These are phyloP conservation scores for Malus hybrid DNA, from an alignment of 331 rosid species.

Conservation along the genomic window DNA sequence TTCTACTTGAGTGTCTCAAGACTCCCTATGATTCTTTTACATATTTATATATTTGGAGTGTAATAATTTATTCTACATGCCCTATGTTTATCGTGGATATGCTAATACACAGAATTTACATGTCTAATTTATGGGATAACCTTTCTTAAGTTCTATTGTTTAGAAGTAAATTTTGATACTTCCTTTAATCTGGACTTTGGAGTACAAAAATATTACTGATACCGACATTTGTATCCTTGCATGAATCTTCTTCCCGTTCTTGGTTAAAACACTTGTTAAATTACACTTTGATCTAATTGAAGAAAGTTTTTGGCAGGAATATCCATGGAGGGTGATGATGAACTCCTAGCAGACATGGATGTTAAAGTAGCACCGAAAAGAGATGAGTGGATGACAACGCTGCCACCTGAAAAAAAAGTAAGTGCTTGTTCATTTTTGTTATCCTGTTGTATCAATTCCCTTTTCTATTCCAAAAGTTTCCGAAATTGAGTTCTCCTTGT, in stretches of 20 bases:
- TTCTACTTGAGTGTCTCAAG: too few species aligned
- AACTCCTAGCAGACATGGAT: constrained; percentile 66
- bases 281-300: constrained; percentile 18
- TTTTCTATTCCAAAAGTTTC: background rate
- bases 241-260: background rate
- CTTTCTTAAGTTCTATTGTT: background rate
- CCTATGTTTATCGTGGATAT: background rate
- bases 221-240: background rate
- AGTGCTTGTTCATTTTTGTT: constrained; percentile 16
- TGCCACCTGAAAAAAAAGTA: constrained; percentile 85
- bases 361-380: constrained; percentile 66
- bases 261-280: constrained; percentile 3
- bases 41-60: too few species aligned
- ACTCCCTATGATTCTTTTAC: too few species aligned
- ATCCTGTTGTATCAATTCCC: constrained; percentile 1
- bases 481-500: background rate
- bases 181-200: background rate
- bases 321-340: constrained; percentile 98
- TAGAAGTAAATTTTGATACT: background rate
- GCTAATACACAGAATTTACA: background rate
- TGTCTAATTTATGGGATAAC: background rate
- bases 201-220: background rate
- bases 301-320: constrained; percentile 46
- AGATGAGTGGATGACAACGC: constrained; percentile 96
- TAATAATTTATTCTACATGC: too few species aligned